Conservation (phyloP, 441 rosid species). For the Flueggea neowawraea region DNA sequence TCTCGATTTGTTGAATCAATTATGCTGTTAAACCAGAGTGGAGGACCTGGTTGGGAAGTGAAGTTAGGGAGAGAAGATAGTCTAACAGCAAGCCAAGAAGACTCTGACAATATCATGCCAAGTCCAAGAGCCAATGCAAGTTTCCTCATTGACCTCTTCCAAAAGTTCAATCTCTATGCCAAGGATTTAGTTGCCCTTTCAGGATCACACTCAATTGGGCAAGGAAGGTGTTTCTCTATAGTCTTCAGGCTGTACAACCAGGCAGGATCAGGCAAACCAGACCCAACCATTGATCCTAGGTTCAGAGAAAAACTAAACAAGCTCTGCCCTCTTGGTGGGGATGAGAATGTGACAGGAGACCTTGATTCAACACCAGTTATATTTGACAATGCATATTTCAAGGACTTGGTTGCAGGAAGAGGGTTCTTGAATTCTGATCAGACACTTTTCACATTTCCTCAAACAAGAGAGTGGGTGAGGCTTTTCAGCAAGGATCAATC, state of each 20-base stretch:
- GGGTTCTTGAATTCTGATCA: conserved; percentile 91
- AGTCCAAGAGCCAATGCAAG: conserved; percentile 90
- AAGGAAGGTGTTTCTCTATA: conserved; percentile 83
- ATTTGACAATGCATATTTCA: conserved; percentile 80
- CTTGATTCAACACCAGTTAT: conserved; percentile 67
- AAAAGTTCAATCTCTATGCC: conserved; percentile 56
- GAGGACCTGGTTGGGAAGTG: conserved; percentile 95
- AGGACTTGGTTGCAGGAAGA: conserved; percentile 71
- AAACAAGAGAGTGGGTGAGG: conserved; percentile 50
- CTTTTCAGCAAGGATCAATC: conserved; percentile 45
- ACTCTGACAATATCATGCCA: conserved; percentile 75
- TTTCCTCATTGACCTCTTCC: conserved; percentile 55
- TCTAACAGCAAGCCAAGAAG: conserved; percentile 76
- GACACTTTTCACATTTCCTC: conserved; percentile 51
- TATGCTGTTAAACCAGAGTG: conserved; percentile 43
- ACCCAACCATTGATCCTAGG: conserved; percentile 55
- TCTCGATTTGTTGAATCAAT: background rate
- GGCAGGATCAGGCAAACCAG: conserved; percentile 66
- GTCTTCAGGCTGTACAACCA: conserved; percentile 91
- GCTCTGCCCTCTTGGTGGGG: conserved; percentile 69
- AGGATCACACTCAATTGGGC: conserved; percentile 89
- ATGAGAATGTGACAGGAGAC: conserved; percentile 60
- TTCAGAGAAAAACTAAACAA: conserved; percentile 47
- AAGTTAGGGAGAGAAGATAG: conserved; percentile 84
- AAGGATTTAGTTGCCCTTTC: conserved; percentile 89